Percentiles rank a stretch among this genome's conserved stretches.
Evolutionary conservation across 2,329 filamentous ascomycete genomes (phyloP).

Genomic region (Diaporthe australafricana): DNA sequence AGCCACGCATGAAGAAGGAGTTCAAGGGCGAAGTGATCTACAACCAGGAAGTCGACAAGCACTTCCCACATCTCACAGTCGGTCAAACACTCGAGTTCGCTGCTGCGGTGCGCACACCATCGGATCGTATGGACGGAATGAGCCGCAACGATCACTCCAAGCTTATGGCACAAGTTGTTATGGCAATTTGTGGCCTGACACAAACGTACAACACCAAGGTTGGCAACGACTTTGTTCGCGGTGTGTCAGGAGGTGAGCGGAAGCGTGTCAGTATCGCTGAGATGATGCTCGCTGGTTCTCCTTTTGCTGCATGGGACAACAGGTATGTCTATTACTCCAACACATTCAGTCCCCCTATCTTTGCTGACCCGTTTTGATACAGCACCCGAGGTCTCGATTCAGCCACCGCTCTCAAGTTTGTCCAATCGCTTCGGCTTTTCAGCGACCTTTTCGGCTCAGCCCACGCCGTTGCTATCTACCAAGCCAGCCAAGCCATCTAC

Average conservation of each 20-base stretch:
- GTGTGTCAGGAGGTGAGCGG: conserved; percentile 77
- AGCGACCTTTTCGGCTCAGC: conserved; percentile 73
- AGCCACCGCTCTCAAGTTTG: conserved; percentile 79
- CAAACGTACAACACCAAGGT: conserved; percentile 81
- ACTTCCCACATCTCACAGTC: conserved; percentile 83
- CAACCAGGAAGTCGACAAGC: conserved; percentile 80
- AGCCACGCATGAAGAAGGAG: conserved; percentile 65
- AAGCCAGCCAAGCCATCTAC: conserved; percentile 77
- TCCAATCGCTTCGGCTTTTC: conserved; percentile 72
- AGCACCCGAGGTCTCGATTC: conserved; percentile 79
- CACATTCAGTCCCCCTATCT: neutral
- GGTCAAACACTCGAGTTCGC: conserved; percentile 81
- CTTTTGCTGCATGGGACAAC: conserved; percentile 75
- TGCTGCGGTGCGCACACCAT: conserved; percentile 74
- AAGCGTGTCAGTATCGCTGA: conserved; percentile 88
- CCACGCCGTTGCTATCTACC: conserved; percentile 77
- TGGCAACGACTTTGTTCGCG: conserved; percentile 79
- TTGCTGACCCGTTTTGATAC: neutral
- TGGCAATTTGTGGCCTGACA: conserved; percentile 78
- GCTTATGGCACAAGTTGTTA: conserved; percentile 74
- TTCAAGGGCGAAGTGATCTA: conserved; percentile 78
- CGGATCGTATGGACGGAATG: conserved; percentile 72
- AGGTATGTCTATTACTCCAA: conserved; percentile 47
- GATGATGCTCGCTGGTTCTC: conserved; percentile 74
- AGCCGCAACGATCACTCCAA: conserved; percentile 68